phyloP scores from a whole-genome alignment of 306 rosid genomes.

The Astragalus membranaceus region DNA sequence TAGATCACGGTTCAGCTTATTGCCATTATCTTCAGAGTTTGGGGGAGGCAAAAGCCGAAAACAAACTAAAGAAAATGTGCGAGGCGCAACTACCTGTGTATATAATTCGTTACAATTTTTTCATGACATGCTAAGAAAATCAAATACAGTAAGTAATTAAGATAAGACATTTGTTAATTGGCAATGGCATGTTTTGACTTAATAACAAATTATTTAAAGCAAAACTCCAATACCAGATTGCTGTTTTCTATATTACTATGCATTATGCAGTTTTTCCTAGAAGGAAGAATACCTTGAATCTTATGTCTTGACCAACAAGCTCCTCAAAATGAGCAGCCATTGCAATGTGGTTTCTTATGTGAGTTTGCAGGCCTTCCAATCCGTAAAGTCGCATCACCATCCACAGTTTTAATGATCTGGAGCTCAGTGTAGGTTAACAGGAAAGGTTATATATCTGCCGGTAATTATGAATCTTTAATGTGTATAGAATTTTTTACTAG shows the following conservation, averaged over 20 bases:
- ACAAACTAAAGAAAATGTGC: slow-evolving; percentile 78
- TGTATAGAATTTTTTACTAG: neutral
- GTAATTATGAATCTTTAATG: neutral
- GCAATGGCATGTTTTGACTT: neutral
- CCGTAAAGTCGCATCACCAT: slow-evolving; percentile 91
- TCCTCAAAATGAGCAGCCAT: slow-evolving; percentile 68
- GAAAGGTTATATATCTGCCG: neutral
- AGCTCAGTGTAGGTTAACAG: slow-evolving; percentile 8
- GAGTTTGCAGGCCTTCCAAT: slow-evolving; percentile 58
- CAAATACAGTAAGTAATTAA: neutral
- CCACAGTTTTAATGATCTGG: slow-evolving; percentile 87
- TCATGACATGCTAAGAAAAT: neutral
- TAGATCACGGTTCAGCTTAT: slow-evolving; percentile 52
- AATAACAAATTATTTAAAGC: neutral
- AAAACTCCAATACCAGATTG: neutral
- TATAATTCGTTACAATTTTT: neutral
- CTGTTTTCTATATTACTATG: neutral
- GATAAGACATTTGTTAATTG: slow-evolving; percentile 3
- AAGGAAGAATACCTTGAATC: slow-evolving; percentile 65
- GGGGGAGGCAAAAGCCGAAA: slow-evolving; percentile 61
- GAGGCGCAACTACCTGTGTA: slow-evolving; percentile 57
- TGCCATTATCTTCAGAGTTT: slow-evolving; percentile 41
- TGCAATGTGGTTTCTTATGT: slow-evolving; percentile 67
- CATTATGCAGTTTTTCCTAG: neutral
- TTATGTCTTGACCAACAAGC: slow-evolving; percentile 58